phyloP scores from a whole-genome alignment of 2,329 filamentous ascomycete genomes.

The Eurotiales sp. region DNA sequence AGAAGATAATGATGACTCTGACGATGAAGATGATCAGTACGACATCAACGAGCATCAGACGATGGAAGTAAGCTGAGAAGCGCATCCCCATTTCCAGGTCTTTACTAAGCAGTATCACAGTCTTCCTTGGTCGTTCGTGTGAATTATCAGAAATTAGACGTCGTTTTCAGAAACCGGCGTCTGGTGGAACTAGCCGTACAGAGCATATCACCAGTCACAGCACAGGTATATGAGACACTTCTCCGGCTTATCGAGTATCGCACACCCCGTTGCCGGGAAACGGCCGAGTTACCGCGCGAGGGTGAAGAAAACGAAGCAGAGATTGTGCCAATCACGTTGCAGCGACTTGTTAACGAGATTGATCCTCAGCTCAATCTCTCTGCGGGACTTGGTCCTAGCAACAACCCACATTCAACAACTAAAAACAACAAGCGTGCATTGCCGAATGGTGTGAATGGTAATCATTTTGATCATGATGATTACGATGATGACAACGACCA shows the following conservation, averaged over 20 bases:
- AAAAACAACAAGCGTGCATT: constrained; percentile 30
- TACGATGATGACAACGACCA: constrained; percentile 42
- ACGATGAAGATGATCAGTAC: constrained; percentile 37
- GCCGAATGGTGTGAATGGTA: constrained; percentile 31
- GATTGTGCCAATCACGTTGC: constrained; percentile 32
- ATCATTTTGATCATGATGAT: constrained; percentile 44
- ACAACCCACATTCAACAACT: constrained; percentile 20
- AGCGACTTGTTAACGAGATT: constrained; percentile 34
- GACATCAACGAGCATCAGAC: constrained; percentile 30
- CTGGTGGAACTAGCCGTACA: constrained; percentile 70
- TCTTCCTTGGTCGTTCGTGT: constrained; percentile 70
- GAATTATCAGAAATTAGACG: constrained; percentile 79
- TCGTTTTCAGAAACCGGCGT: constrained; percentile 74
- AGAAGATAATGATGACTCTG: constrained; percentile 23
- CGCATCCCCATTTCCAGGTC: constrained; percentile 10
- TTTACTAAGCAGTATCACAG: constrained; percentile 42
- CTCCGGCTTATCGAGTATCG: constrained; percentile 68
- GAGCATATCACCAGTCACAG: constrained; percentile 68
- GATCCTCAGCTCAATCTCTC: constrained; percentile 35
- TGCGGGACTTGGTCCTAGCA: constrained; percentile 27
- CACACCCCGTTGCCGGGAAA: constrained; percentile 60
- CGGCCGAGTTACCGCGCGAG: constrained; percentile 35
- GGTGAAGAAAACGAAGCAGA: constrained; percentile 40
- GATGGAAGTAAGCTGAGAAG: constrained; percentile 34
- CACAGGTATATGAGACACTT: constrained; percentile 71